phyloP scores from a whole-genome alignment of 352 stramenopile genomes.

The Phytophthora pisi region DNA sequence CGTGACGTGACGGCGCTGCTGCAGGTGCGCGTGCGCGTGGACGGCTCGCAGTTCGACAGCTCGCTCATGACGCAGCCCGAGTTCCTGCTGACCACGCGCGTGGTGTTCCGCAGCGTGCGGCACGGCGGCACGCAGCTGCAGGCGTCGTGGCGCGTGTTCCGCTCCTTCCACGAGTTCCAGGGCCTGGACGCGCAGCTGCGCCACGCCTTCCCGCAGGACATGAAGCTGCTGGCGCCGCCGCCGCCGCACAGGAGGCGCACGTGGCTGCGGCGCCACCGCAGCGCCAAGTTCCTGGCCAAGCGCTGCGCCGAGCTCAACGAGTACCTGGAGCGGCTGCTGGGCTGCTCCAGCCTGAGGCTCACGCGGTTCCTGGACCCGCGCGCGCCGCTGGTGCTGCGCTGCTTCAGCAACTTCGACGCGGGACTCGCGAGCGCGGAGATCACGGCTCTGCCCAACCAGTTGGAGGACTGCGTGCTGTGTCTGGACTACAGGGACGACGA shows the following conservation, averaged over 20 bases:
- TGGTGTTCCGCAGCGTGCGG: conserved; percentile 73
- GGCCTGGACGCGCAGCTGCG: conserved; percentile 75
- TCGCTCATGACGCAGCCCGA: conserved; percentile 83
- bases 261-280: conserved; percentile 68
- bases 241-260: conserved; percentile 55
- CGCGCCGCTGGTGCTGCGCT: conserved; percentile 73
- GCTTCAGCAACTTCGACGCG: conserved; percentile 85
- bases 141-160: conserved; percentile 66
- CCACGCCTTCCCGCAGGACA: conserved; percentile 61
- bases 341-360: conserved; percentile 54
- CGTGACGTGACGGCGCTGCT: conserved; percentile 75
- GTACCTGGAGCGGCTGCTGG: conserved; percentile 56
- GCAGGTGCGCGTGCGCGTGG: conserved; percentile 57
- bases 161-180: conserved; percentile 80
- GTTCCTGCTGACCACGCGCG: conserved; percentile 62
- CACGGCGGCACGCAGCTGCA: conserved; percentile 57
- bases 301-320: conserved; percentile 71
- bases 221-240: conserved; percentile 59
- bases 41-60: conserved; percentile 73
- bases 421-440: conserved; percentile 53
- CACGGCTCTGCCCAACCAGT: conserved; percentile 43
- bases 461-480: conserved; percentile 58
- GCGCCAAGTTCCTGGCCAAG: conserved; percentile 58
- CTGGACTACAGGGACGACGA: conserved; percentile 48
- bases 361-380: conserved; percentile 74